Conservation (phyloP, 768 basidiomycete genomes). For the Galerina sulciceps region DNA sequence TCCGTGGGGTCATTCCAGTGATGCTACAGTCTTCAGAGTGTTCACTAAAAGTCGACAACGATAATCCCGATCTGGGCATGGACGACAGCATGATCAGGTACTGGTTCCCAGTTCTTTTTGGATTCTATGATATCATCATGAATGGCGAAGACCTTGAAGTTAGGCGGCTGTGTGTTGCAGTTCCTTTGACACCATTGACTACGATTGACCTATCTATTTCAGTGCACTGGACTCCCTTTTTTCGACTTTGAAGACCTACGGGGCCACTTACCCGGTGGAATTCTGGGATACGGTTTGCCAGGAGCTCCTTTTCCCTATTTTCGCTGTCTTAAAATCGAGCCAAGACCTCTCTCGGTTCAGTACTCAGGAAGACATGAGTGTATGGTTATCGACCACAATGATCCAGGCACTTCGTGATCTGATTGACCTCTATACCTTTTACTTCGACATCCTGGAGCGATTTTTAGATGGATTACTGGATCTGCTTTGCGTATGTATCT, state of each 20-base stretch:
- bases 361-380: conserved; percentile 98
- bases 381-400: conserved; percentile 99
- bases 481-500: conserved; percentile 93
- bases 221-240: conserved; percentile 98
- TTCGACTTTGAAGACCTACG: conserved; percentile 89
- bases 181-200: not conserved
- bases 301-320: conserved; percentile 97
- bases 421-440: conserved; percentile 94
- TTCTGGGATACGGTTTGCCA: conserved; percentile 99
- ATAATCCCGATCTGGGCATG: conserved; percentile 37
- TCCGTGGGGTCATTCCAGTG: conserved; percentile 88
- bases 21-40: conserved; percentile 87
- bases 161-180: conserved; percentile 80
- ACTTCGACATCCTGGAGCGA: conserved; percentile 88
- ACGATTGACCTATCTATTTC: conserved; percentile 5
- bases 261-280: conserved; percentile 80
- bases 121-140: conserved; percentile 99
- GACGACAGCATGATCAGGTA: conserved; percentile 94
- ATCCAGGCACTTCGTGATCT: conserved; percentile 96
- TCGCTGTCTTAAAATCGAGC: conserved; percentile 91
- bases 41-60: conserved; percentile 32
- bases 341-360: conserved; percentile 92
- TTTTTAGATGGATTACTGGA: conserved; percentile 94
- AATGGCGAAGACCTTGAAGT: conserved; percentile 99
- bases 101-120: conserved; percentile 96